A percentile compares a stretch with the other conserved stretches of the same genome.
Conservation (phyloP, 371 early-diverging fungal genomes). For the Neoconidiobolus thromboides region DNA sequence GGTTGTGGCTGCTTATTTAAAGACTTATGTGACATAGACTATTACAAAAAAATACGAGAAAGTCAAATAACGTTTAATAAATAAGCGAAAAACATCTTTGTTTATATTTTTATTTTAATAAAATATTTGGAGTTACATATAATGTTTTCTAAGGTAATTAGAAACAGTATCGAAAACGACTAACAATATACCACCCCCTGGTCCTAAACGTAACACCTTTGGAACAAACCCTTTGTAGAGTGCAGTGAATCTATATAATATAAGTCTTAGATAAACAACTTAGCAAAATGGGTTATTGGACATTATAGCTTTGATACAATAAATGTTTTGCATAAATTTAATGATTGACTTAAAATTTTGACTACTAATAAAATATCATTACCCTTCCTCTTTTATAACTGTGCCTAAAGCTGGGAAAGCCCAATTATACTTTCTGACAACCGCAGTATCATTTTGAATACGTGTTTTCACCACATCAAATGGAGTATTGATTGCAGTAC, state of each 20-base stretch:
- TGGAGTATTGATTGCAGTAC: slow-evolving; percentile 88
- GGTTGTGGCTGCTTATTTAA: slow-evolving; percentile 9
- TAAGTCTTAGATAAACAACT: too few species aligned
- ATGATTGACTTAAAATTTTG: not conserved
- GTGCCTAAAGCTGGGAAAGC: slow-evolving; percentile 61
- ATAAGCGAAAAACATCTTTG: too few species aligned
- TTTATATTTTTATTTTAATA: too few species aligned
- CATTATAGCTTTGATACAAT: too few species aligned
- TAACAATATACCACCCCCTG: slow-evolving; percentile 76
- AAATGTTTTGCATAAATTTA: too few species aligned
- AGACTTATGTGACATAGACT: slow-evolving; percentile 7
- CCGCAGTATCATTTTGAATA: slow-evolving; percentile 63
- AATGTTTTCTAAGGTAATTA: slow-evolving; percentile 58
- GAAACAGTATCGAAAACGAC: slow-evolving; percentile 87
- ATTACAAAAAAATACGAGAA: too few species aligned
- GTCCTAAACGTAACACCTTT: slow-evolving; percentile 92
- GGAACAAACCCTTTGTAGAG: slow-evolving; percentile 93
- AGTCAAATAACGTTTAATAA: too few species aligned
- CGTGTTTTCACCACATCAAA: slow-evolving; percentile 96
- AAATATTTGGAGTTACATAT: not conserved
- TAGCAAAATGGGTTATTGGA: too few species aligned
- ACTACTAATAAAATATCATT: slow-evolving; percentile 9
- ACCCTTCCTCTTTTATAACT: slow-evolving; percentile 86
- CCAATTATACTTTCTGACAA: slow-evolving; percentile 67
- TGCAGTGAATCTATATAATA: slow-evolving; percentile 35